These are phyloP conservation scores for Colletotrichum chrysophilum DNA, from an alignment of 2,329 filamentous ascomycete species.

Conservation along the genomic window DNA sequence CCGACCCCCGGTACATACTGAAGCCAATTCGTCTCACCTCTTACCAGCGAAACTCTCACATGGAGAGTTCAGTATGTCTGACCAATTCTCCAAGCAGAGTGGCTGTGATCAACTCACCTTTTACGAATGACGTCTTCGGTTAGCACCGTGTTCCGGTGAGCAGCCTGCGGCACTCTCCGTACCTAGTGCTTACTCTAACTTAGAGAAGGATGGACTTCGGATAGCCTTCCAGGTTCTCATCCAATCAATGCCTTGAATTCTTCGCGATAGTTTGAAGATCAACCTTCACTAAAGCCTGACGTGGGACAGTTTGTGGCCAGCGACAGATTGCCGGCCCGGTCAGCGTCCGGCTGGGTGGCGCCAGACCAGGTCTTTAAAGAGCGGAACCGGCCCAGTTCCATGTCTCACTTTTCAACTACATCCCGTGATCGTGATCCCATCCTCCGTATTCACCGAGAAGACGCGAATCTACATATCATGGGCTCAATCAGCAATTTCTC, in stretches of 20 bases:
- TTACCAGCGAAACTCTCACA: neutral
- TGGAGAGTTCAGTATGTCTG: neutral
- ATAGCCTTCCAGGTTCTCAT: neutral
- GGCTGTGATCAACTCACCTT: neutral
- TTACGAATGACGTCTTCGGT: neutral
- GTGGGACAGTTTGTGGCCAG: neutral
- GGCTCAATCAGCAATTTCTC: neutral
- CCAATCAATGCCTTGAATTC: neutral
- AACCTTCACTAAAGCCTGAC: neutral
- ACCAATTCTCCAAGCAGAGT: neutral
- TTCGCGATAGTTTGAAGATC: neutral
- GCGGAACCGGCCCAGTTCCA: fast-evolving
- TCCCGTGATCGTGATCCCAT: neutral
- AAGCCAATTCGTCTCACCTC: neutral
- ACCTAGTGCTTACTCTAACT: neutral
- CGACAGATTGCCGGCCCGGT: neutral
- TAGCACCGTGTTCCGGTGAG: neutral
- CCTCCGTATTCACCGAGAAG: neutral
- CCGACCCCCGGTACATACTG: neutral
- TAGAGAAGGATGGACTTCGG: neutral
- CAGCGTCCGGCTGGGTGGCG: neutral
- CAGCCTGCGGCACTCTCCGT: neutral
- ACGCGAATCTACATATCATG: neutral
- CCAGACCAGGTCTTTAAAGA: neutral
- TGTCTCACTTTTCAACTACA: neutral